These are phyloP conservation scores for Aspergillus saccharolyticus DNA, from an alignment of 495 filamentous ascomycete genomes.

Conservation along the genomic window DNA sequence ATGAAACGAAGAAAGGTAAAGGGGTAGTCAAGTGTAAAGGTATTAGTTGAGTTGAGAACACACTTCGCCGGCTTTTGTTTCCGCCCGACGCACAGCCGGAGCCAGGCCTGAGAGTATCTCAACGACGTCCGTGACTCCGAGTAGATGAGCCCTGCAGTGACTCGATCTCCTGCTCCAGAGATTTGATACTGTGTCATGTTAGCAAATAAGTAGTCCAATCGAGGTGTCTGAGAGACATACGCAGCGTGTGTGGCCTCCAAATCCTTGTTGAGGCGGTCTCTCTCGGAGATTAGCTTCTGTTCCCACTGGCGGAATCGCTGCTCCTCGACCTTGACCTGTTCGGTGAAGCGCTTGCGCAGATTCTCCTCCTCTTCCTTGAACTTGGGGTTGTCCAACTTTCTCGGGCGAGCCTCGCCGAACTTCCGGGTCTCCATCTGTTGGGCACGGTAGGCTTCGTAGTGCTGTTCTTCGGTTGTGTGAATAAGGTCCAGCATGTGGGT, in stretches of 20 bases:
- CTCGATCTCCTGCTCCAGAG: conserved; percentile 89
- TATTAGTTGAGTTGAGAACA: conserved; percentile 31
- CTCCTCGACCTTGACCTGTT: conserved; percentile 99
- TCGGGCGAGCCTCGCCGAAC: conserved; percentile 92
- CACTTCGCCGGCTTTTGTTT: conserved; percentile 29
- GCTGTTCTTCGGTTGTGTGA: conserved; percentile 97
- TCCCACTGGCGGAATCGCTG: conserved; percentile 98
- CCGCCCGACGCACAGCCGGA: conserved; percentile 20
- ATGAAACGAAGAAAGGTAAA: conserved; percentile 20
- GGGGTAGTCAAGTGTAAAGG: conserved; percentile 40
- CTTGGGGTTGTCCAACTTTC: conserved; percentile 99
- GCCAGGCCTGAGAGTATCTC: conserved; percentile 30
- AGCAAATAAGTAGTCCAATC: conserved; percentile 17
- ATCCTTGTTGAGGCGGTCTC: conserved; percentile 98
- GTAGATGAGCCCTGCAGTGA: conserved; percentile 85
- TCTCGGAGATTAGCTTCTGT: conserved; percentile 97
- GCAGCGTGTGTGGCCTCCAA: conserved; percentile 94
- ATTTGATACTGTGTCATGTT: conserved; percentile 67
- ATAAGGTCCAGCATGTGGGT: conserved; percentile 99
- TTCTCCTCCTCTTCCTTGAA: conserved; percentile 99
- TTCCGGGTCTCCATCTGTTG: conserved; percentile 99
- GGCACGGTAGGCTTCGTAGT: conserved; percentile 98
- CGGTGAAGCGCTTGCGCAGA: conserved; percentile 96
- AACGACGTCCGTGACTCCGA: conserved; percentile 94
- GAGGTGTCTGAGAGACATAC: conserved; percentile 40